Percentiles rank a stretch among this genome's conserved stretches.
These are phyloP conservation scores for Diplodia seriata DNA, from an alignment of 2,329 filamentous ascomycete genomes.

Conservation along the genomic window DNA sequence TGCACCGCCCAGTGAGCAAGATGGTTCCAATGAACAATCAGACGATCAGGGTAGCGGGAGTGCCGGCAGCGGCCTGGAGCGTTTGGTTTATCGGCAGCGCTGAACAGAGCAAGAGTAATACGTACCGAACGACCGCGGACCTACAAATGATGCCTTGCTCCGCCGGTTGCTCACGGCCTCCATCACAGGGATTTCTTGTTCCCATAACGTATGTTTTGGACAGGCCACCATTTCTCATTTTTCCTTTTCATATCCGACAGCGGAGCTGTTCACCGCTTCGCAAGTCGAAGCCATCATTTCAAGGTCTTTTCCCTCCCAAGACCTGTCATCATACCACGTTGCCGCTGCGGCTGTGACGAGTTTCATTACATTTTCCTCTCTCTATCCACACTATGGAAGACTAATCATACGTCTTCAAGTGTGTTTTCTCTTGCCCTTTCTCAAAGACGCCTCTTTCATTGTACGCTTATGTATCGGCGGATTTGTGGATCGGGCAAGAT, in stretches of 20 bases:
- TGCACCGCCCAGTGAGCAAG: constrained; percentile 8
- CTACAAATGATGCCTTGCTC: background rate
- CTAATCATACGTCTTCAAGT: constrained; percentile 2
- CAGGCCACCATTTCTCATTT: background rate
- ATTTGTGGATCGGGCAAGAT: background rate
- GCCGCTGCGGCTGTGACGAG: constrained; percentile 13
- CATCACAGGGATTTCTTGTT: background rate
- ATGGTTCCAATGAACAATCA: background rate
- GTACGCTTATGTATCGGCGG: constrained; percentile 6
- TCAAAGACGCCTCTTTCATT: background rate
- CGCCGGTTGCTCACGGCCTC: background rate
- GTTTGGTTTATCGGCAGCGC: constrained; percentile 27
- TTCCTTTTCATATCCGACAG: background rate
- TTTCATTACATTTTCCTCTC: background rate
- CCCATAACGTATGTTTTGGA: background rate
- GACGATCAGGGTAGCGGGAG: constrained; percentile 12
- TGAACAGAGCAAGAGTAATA: constrained; percentile 6
- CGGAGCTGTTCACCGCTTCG: constrained; percentile 6
- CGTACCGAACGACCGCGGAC: background rate
- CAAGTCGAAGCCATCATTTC: background rate
- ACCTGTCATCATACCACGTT: background rate
- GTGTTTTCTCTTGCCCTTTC: background rate
- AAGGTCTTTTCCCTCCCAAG: background rate
- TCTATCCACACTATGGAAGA: background rate
- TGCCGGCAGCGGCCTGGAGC: constrained; percentile 5